Evolutionary conservation across 306 rosid species (phyloP), one percentile per base, ranked within the genome.

Genomic region (Luffa aegyptiaca): DNA sequence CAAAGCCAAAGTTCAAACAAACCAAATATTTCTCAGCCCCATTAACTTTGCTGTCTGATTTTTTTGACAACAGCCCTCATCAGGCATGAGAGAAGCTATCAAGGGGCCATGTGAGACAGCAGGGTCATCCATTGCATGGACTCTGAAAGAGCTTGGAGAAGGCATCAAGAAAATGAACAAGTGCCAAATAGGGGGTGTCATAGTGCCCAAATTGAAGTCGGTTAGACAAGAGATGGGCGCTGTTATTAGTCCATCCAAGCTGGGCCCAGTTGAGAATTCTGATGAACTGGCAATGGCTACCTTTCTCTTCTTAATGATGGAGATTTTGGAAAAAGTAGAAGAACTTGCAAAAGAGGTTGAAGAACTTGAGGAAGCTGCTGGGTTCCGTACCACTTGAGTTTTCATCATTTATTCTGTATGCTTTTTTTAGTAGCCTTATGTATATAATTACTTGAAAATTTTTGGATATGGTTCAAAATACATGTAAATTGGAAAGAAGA

Each of bases 141-240:
- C 83, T 20, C 81, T 95, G 0, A 77, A 75, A 80, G 99, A 91
- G 87, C 80, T 95, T 9, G 97, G 97, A 48, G 91, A 89, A 5
- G 93, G 92, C 81, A 76, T 91, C 44, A 82, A 75, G 79, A 78
- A 88, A 77, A 88, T 90, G 97, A 91, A 80, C 82, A 89, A 66
- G 72, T 82, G 81, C 82, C 78, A 90, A 9, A 53, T 45, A 46
- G 88, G 70, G 51, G 77, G 42, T 13, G 75, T n/a, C 45, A 84
- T 90, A 53, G 71, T 35, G 8, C 84, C 81, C 4, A 84, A 88
- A 68, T 78, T 95, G 85, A 90, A 91, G 86, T 74, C 76, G n/a
- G 84, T 68, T 5, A 91, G 82, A 52, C 79, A 74, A 57, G 91
- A 91, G 75, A 73, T 95, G 35, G 86, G 80, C 62, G 58, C 75